Evolutionary conservation across 495 filamentous ascomycete genomes (phyloP), one percentile per base, ranked within the genome.

Genomic region (Penicillium bovifimosum): DNA sequence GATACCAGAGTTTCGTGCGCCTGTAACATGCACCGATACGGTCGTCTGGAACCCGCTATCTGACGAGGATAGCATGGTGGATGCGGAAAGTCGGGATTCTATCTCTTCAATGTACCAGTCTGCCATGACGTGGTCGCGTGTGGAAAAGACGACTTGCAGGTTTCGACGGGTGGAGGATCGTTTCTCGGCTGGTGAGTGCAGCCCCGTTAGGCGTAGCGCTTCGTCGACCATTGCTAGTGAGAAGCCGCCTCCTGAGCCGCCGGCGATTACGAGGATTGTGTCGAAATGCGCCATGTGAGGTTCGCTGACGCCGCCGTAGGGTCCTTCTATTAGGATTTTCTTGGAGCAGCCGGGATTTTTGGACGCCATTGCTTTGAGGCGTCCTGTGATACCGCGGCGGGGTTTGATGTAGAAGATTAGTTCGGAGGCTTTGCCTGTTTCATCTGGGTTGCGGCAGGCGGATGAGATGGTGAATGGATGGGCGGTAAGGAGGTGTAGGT

Each of bases 381-480:
- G 68, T 11, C 56, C 70, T 1, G 77, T 81, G 13, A 78, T 53
- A 7, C 78, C 77, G 1, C 57, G 9, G 3, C 64, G 63, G 2
- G 71, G 68, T 9, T 67, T 68, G 47, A 80, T 66, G 40, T 72
- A 74, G 58, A 80, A 72, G 6, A 70, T 56, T 3, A 77, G 52
- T 39, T 73, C 63, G 0, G 70, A 68, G 8, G 62, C 38, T 41
- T 60, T 58, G 10, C 50, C 53, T 9, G 41, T 36, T 39, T 60
- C 24, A 17, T 59, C 41, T 6, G 60, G 55, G 14, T 58, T 38
- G n/a, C 52, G 52, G 11, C 68, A 65, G 14, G 67, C 47, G 0
- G 76, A 78, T 48, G 69, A 73, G 32, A 79, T 76, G 17, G 76
- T 80, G 64, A 81, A 81, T 0, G 78, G 77, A 51, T 80, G 77